Evolutionary conservation across 2,329 filamentous ascomycete species (phyloP).

Genomic region (Mycosphaerelloides madeirae): DNA sequence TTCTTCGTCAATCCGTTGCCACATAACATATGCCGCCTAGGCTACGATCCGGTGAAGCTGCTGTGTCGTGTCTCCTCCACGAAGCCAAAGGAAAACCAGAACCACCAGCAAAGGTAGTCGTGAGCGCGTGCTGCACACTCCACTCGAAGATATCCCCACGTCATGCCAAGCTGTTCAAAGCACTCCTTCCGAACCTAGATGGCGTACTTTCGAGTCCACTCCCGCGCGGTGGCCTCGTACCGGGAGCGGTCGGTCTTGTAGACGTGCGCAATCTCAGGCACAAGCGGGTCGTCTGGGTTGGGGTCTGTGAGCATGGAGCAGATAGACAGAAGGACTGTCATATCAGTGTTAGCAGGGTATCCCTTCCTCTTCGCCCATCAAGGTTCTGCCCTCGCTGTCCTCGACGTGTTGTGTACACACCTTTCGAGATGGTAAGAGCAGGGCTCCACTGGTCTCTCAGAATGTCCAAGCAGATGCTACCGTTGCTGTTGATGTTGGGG

Average conservation of each 20-base stretch:
- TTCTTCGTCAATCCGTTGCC: slow-evolving; percentile 5
- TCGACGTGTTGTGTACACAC: slow-evolving; percentile 43
- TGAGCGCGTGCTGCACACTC: not conserved
- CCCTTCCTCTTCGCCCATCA: slow-evolving; percentile 12
- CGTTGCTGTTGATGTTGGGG: slow-evolving; percentile 99
- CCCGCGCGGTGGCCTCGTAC: slow-evolving; percentile 93
- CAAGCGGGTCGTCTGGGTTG: slow-evolving; percentile 97
- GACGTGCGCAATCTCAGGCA: slow-evolving; percentile 97
- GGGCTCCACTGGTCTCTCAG: slow-evolving; percentile 99
- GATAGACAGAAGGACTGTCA: slow-evolving; percentile 86
- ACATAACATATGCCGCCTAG: slow-evolving; percentile 4
- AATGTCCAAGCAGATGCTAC: slow-evolving; percentile 98
- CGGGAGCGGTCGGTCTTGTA: slow-evolving; percentile 98
- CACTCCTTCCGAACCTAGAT: slow-evolving; percentile 55
- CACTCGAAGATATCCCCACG: slow-evolving; percentile 2
- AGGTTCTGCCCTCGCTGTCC: slow-evolving; percentile 6
- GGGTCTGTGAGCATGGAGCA: slow-evolving; percentile 99
- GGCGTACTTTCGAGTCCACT: slow-evolving; percentile 99
- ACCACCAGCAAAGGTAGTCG: not conserved
- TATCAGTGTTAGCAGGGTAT: slow-evolving; percentile 20
- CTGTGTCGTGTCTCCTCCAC: not conserved
- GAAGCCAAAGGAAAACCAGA: not conserved
- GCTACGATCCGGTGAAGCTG: not conserved
- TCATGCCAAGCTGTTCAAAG: slow-evolving; percentile 1
- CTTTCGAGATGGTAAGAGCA: slow-evolving; percentile 96